These are phyloP conservation scores for Colletotrichum shisoi DNA, from an alignment of 2,329 filamentous ascomycete species.

Conservation along the genomic window DNA sequence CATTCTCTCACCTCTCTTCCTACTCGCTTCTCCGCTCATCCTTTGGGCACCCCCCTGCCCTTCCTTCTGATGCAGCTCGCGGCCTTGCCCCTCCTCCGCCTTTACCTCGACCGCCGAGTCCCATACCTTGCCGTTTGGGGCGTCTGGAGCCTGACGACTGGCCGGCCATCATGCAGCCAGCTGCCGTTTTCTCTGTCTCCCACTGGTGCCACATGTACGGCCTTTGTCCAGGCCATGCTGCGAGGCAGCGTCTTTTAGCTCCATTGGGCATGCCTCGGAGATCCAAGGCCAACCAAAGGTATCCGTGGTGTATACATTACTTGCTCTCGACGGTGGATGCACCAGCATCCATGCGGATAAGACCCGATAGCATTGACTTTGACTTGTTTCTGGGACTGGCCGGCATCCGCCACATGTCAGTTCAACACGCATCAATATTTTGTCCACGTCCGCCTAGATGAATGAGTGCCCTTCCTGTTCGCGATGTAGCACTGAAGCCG, in stretches of 20 bases:
- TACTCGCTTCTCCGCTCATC: constrained; percentile 6
- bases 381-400: constrained; percentile 1
- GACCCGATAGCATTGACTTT: neutral
- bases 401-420: constrained; percentile 1
- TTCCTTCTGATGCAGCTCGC: constrained; percentile 10
- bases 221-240: constrained; percentile 34
- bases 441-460: neutral
- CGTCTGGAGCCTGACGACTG: constrained; percentile 19
- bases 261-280: constrained; percentile 32
- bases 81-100: constrained; percentile 15
- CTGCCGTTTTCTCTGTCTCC: constrained; percentile 21
- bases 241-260: constrained; percentile 37
- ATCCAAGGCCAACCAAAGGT: constrained; percentile 6
- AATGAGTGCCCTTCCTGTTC: neutral
- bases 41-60: neutral
- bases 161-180: constrained; percentile 37
- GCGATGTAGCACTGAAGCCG: neutral
- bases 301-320: neutral
- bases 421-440: neutral
- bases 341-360: neutral
- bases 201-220: constrained; percentile 41
- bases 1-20: neutral
- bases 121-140: constrained; percentile 30
- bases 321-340: neutral
- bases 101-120: constrained; percentile 18